Evolutionary conservation across 1,139 yeast genomes (phyloP).

Genomic region (Kluyveromyces sp.): DNA sequence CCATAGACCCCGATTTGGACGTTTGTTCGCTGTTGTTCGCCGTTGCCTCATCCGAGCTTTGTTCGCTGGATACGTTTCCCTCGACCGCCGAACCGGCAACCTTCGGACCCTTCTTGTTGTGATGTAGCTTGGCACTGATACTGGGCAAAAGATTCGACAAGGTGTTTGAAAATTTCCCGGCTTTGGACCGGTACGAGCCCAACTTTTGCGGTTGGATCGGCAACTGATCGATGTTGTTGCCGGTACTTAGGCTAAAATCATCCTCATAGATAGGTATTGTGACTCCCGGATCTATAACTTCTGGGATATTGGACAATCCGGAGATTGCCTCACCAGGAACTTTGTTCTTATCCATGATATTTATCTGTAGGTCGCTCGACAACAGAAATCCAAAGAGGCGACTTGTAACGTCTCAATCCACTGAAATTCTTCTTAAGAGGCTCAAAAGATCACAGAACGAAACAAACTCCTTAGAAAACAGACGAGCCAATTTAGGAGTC

Average conservation of each 20-base stretch:
- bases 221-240: conserved; percentile 7
- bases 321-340: conserved; percentile 4
- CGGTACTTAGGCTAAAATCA: conserved; percentile 10
- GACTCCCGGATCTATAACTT: conserved; percentile 31
- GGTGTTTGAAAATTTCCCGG: conserved; percentile 31
- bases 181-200: conserved; percentile 28
- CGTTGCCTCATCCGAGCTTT: conserved; percentile 7
- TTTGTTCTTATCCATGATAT: neutral
- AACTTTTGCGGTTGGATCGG: conserved; percentile 22
- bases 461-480: neutral
- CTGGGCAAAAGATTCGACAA: conserved; percentile 29
- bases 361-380: neutral
- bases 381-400: neutral
- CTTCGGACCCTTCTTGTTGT: conserved; percentile 23
- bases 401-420: neutral
- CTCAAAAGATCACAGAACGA: neutral
- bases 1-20: conserved; percentile 14
- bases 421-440: neutral
- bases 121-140: conserved; percentile 31
- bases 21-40: conserved; percentile 9
- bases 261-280: conserved; percentile 32
- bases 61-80: conserved; percentile 7
- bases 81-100: conserved; percentile 7
- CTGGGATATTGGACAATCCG: conserved; percentile 24
- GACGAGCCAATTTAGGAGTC: too few species aligned